A percentile compares a stretch with the other conserved stretches of the same genome.
Evolutionary conservation across 345 rosid genomes (phyloP).

Genomic region (Gossypium thurberi): DNA sequence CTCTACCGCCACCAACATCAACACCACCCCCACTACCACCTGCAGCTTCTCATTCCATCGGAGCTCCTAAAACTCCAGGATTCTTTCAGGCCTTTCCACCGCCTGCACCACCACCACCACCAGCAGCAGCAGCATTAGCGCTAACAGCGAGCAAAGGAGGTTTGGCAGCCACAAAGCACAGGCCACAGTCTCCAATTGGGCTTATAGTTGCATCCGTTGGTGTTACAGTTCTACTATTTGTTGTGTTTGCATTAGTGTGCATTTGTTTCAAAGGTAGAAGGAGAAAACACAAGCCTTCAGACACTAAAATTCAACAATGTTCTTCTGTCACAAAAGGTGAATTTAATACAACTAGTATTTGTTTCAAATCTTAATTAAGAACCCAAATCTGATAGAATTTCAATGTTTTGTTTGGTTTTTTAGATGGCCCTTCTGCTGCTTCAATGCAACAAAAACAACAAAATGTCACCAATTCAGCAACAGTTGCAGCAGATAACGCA

Average conservation of each 20-base stretch:
- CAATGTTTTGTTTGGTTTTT: not conserved
- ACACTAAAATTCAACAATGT: not conserved
- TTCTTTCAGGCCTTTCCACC: conserved; percentile 1
- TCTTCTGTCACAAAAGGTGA: conserved; percentile 4
- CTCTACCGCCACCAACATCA: not conserved
- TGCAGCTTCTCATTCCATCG: not conserved
- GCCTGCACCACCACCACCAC: not conserved
- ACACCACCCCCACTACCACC: not conserved
- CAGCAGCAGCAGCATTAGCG: conserved; percentile 6
- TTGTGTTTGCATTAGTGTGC: conserved; percentile 17
- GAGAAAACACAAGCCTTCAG: conserved; percentile 3
- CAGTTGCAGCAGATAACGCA: not conserved
- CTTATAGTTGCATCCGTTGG: conserved; percentile 13
- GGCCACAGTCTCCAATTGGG: conserved; percentile 14
- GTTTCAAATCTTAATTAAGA: not conserved
- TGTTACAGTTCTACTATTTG: conserved; percentile 25
- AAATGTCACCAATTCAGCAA: conserved; percentile 2
- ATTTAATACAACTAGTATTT: not conserved
- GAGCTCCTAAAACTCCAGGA: not conserved
- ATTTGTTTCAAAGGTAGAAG: conserved; percentile 17
- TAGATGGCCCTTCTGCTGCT: not conserved
- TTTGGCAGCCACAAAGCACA: conserved; percentile 12
- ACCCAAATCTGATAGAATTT: not conserved
- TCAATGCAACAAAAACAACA: conserved; percentile 5
- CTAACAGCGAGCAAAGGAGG: conserved; percentile 14